Evolutionary conservation across 208 protist species (phyloP).

Genomic region (Borovskyia barvae): DNA sequence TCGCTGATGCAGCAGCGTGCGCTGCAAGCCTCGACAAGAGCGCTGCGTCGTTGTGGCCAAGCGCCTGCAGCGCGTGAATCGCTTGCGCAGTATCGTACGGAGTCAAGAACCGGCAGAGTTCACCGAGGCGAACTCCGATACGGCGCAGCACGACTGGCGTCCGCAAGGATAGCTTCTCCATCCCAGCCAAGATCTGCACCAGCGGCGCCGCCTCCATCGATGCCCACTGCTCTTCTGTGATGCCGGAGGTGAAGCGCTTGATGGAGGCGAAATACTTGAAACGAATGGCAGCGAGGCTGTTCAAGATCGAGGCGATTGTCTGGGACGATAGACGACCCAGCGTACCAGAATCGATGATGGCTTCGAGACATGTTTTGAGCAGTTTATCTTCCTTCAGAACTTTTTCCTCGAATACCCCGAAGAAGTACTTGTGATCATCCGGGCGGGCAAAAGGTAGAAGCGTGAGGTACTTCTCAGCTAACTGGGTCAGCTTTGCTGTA

Average conservation of each 20-base stretch:
- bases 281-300: conserved; percentile 68
- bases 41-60: conserved; percentile 54
- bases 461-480: conserved; percentile 60
- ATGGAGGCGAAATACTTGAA: conserved; percentile 71
- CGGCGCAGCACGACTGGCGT: conserved; percentile 38
- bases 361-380: conserved; percentile 65
- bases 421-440: conserved; percentile 86
- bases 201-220: conserved; percentile 73
- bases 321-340: conserved; percentile 47
- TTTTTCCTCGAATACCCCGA: conserved; percentile 82
- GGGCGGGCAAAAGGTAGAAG: conserved; percentile 57
- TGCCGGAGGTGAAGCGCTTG: conserved; percentile 56
- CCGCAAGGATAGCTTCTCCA: conserved; percentile 61
- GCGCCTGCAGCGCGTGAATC: conserved; percentile 62
- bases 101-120: conserved; percentile 52
- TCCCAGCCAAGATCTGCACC: conserved; percentile 56
- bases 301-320: conserved; percentile 69
- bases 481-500: conserved; percentile 24
- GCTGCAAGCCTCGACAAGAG: conserved; percentile 51
- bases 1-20: conserved; percentile 44
- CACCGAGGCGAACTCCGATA: conserved; percentile 39
- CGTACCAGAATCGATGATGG: conserved; percentile 42
- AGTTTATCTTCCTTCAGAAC: conserved; percentile 84
- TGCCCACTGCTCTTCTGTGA: conserved; percentile 79
- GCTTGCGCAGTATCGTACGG: conserved; percentile 54